phyloP scores from a whole-genome alignment of 345 rosid genomes.

The Eucalyptus pauciflora region DNA sequence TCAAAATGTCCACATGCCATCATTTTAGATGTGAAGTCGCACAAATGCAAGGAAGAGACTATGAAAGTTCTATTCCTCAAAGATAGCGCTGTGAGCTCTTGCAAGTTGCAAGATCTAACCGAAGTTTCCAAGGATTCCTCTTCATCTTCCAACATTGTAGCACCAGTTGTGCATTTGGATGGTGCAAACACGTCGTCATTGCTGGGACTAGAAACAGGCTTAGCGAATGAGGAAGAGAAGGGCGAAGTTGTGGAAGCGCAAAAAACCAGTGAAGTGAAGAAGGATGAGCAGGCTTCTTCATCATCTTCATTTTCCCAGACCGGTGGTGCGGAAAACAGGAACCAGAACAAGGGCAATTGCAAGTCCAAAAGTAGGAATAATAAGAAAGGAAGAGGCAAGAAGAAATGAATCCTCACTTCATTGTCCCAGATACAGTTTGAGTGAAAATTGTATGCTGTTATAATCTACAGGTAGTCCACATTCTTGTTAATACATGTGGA shows the following conservation, averaged over 20 bases:
- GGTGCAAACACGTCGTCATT: not conserved
- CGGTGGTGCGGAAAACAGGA: not conserved
- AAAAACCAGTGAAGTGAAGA: not conserved
- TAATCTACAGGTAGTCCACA: not conserved
- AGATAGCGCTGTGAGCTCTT: not conserved
- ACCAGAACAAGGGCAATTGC: not conserved
- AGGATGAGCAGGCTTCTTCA: not conserved
- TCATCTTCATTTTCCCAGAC: not conserved
- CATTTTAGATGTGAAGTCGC: slow-evolving; percentile 13
- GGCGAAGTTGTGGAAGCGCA: not conserved
- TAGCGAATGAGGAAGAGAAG: not conserved
- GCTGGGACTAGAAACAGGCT: not conserved
- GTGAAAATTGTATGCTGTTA: not conserved
- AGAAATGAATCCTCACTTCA: not conserved
- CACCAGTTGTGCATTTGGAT: not conserved
- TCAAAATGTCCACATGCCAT: not conserved
- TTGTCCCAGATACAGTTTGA: not conserved
- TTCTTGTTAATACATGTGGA: not conserved
- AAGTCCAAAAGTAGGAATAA: not conserved
- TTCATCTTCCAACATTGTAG: not conserved
- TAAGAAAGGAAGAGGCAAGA: not conserved
- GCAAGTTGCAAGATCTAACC: not conserved
- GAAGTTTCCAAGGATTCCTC: not conserved
- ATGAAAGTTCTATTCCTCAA: slow-evolving; percentile 5
- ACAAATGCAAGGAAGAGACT: slow-evolving; percentile 5